Evolutionary conservation across 2,329 filamentous ascomycete species (phyloP).

Genomic region (Aspergillus sp.): DNA sequence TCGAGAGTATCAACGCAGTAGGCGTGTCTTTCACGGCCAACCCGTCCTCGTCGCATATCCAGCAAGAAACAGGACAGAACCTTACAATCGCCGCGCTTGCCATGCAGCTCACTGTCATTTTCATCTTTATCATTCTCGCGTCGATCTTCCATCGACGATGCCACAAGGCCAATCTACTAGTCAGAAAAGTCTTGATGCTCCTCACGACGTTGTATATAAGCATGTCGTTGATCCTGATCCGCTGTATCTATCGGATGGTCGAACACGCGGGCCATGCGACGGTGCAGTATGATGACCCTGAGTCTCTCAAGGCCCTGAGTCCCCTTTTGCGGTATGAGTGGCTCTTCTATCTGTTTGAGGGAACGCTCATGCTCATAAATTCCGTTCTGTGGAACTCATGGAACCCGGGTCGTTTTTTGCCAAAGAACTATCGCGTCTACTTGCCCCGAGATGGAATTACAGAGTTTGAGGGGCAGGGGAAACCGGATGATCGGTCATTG

Average conservation of each 20-base stretch:
- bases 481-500: constrained; percentile 47
- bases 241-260: constrained; percentile 57
- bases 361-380: constrained; percentile 53
- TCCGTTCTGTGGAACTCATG: constrained; percentile 50
- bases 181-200: constrained; percentile 33
- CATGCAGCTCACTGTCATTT: constrained; percentile 19
- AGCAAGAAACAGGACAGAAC: constrained; percentile 42
- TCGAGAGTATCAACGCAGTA: constrained; percentile 39
- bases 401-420: constrained; percentile 54
- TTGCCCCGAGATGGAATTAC: constrained; percentile 43
- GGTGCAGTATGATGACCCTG: constrained; percentile 35
- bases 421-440: constrained; percentile 50
- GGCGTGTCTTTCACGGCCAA: constrained; percentile 43
- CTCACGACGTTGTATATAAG: constrained; percentile 53
- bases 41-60: constrained; percentile 48
- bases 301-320: constrained; percentile 31
- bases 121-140: constrained; percentile 16
- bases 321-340: constrained; percentile 57
- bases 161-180: constrained; percentile 9
- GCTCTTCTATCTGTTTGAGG: constrained; percentile 62
- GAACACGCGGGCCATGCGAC: constrained; percentile 54
- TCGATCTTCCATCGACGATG: constrained; percentile 17
- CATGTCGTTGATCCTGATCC: constrained; percentile 47
- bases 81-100: constrained; percentile 52
- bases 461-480: constrained; percentile 46